Evolutionary conservation across 192 early-diverging fungal species (phyloP).

Genomic region (Diversispora epigaea): DNA sequence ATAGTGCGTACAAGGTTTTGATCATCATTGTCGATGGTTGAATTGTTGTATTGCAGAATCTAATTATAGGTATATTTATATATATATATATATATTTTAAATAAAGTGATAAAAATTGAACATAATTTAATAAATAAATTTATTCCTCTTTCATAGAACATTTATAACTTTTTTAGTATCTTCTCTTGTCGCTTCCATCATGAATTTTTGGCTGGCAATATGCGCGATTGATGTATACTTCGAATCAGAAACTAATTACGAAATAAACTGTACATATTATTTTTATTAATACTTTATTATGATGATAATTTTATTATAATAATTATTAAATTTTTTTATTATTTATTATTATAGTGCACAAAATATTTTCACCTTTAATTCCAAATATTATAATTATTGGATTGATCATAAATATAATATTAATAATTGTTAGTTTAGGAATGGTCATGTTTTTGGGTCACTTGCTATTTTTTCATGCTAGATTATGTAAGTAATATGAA

Average conservation of each 20-base stretch:
- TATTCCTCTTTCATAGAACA: neutral
- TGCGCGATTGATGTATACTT: constrained; percentile 16
- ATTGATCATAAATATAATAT: constrained; percentile 15
- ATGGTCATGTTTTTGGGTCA: neutral
- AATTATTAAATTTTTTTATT: neutral
- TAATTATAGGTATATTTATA: constrained; percentile 20
- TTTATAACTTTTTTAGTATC: constrained; percentile 24
- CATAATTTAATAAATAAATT: neutral
- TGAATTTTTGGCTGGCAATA: constrained; percentile 13
- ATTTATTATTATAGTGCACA: neutral
- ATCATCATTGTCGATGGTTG: constrained; percentile 32
- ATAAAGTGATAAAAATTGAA: neutral
- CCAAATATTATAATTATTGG: neutral
- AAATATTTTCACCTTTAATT: constrained; percentile 19
- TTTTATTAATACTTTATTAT: no score
- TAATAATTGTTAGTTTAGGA: constrained; percentile 16
- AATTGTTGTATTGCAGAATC: constrained; percentile 28
- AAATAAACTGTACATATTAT: constrained; percentile 5
- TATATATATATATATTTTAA: neutral
- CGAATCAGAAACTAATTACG: constrained; percentile 8
- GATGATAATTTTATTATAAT: neutral
- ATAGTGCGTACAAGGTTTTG: constrained; percentile 12
- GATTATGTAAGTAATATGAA: constrained; percentile 23
- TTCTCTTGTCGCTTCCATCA: neutral
- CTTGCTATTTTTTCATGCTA: constrained; percentile 21